Evolutionary conservation across 2,329 filamentous ascomycete species (phyloP), one percentile per base, ranked within the genome.

Genomic region (Hypoxylon sp.): DNA sequence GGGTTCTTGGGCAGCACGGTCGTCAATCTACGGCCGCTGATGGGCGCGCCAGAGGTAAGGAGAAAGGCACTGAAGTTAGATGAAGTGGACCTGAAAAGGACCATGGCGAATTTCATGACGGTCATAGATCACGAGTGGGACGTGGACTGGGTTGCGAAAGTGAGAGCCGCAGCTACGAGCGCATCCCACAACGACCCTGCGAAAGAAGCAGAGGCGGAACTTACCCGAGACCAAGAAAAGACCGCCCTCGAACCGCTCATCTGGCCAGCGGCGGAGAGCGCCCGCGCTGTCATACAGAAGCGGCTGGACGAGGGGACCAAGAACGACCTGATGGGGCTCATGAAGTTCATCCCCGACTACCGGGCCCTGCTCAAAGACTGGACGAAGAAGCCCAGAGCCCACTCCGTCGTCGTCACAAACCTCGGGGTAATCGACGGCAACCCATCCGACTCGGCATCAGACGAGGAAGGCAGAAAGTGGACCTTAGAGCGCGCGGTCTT

Each of bases 321-420:
- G 46, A 80, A 81, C 68, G 78, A 81, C 69, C 4, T 76, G 27
- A 67, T 78, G 13, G 78, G 79, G 6, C 31, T 78, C n/a, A 75
- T 78, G 69, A 77, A 77, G 71, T 69, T 71, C 20, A 51, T 74
- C 10, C 20, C 27, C 6, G 68, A 74, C 56, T 72, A 54, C 62
- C 56, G 68, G 2, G 10, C 31, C 5, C 42, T 69, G 31, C 27
- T 69, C 25, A 63, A 66, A 17, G 50, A 70, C 13, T 49, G 48
- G 31, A 17, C 42, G 6, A 61, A 54, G 20, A 64, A 68, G 48
- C 70, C 72, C 8, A 61, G 72, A 10, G n/a, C 17, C 10, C 40
- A 55, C 13, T 66, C 69, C 6, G 51, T 68, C 17, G 40, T 49
- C 14, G 25, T 75, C 10, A 73, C 72, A 8, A 69, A 69, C 13